Base-by-base conservation (phyloP, 176 grass and related monocot genomes). In the Musa itinerans region DNA sequence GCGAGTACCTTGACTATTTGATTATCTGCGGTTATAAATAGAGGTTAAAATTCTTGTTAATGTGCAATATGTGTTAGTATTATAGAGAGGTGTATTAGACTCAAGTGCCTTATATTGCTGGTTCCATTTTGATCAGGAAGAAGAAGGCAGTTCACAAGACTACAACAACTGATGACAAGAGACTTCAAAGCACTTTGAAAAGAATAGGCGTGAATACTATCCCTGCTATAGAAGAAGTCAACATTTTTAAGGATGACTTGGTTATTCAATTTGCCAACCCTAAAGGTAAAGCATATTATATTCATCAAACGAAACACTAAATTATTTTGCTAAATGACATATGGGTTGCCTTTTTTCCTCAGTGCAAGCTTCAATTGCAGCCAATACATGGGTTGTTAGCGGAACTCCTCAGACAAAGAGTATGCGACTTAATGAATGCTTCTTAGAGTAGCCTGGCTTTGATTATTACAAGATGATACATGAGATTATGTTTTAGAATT, bases 101-200 rank as follows among this genome's bases (percentile, higher is more conserved):
- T 68, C 15, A 10, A 50, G 13, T 67, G 7, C 26, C 65, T 16
- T 67, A 1, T 29, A 29, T 34, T 43, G 3, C 34, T 16, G 12
- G 14, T 27, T 13, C 10, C 24, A 50, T 49, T 76, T 34, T 54
- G 62, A 66, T 1, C 85, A 94, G 91, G 83, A 94, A 94, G 87
- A 94, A 94, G 91, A 94, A 94, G 88, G 91, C 88, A 19, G 85
- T 90, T 71, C 87, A 94, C 75, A 94, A 90, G 77, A 83, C 87
- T 29, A 84, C 91, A 11, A 87, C 85, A 69, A 90, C 84, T 2
- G 91, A 94, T 83, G 91, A 94, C 76, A 94, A 90, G 81, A 81
- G 82, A 75, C 82, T 93, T 34, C 85, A 94, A 56, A 94, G 84
- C 78, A 94, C 91, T 56, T 86, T 94, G 80, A 90, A 90, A 79